Evolutionary conservation across 2,329 filamentous ascomycete genomes (phyloP).

Genomic region (Colletotrichum cordylinicola): DNA sequence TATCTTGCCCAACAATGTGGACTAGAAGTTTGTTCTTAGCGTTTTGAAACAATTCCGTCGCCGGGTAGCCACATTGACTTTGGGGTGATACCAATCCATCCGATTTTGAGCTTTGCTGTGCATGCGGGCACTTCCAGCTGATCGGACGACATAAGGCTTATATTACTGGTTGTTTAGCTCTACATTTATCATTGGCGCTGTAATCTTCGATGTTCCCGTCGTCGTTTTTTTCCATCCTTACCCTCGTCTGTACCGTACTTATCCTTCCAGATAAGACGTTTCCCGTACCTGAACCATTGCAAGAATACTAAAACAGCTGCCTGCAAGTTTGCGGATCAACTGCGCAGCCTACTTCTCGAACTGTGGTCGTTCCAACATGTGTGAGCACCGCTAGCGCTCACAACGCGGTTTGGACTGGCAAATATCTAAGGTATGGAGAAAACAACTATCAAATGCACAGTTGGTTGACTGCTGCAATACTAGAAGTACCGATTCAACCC

Average conservation of each 20-base stretch:
- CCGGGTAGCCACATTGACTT: background rate
- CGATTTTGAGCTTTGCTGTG: background rate
- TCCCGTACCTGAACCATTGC: accelerated
- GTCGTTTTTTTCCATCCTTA: background rate
- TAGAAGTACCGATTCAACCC: background rate
- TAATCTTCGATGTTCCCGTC: background rate
- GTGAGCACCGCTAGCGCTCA: background rate
- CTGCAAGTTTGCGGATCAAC: background rate
- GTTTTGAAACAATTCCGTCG: background rate
- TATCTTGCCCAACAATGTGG: background rate
- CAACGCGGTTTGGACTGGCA: background rate
- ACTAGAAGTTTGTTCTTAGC: background rate
- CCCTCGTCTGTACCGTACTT: background rate
- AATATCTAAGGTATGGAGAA: accelerated
- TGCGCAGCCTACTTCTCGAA: background rate
- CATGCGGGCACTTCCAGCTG: background rate
- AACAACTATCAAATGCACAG: accelerated
- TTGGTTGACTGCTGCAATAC: background rate
- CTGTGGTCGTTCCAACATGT: background rate
- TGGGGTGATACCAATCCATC: background rate
- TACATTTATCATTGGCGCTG: background rate
- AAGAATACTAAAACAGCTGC: background rate
- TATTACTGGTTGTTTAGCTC: background rate
- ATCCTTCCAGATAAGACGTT: background rate
- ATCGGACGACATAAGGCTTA: background rate